Percentiles rank a stretch among this genome's conserved stretches.
Conservation (phyloP, 805 yeast genomes). For the Candida suzukii region DNA sequence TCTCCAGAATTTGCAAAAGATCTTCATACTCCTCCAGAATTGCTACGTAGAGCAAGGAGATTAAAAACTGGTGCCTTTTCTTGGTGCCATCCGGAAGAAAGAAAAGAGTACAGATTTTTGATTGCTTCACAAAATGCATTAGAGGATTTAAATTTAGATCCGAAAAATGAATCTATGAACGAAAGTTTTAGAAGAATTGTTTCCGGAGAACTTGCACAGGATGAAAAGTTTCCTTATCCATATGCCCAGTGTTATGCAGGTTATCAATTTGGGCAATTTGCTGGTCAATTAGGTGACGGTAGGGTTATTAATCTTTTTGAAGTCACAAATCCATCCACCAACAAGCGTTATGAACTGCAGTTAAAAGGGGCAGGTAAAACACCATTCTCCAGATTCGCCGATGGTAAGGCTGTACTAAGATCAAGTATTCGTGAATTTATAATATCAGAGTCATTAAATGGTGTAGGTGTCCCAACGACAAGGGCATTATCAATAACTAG, state of each 20-base stretch:
- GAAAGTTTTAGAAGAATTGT: constrained; percentile 42
- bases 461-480: constrained; percentile 81
- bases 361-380: constrained; percentile 90
- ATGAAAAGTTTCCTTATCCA: constrained; percentile 45
- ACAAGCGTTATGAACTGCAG: constrained; percentile 57
- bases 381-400: constrained; percentile 91
- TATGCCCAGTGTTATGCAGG: constrained; percentile 94
- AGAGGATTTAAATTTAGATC: constrained; percentile 53
- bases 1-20: constrained; percentile 18
- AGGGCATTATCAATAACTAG: constrained; percentile 70
- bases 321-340: constrained; percentile 36
- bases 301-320: constrained; percentile 81
- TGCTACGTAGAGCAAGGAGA: constrained; percentile 45
- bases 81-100: constrained; percentile 59
- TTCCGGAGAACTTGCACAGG: constrained; percentile 43
- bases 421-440: constrained; percentile 86
- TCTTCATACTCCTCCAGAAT: constrained; percentile 20
- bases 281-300: constrained; percentile 97
- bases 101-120: constrained; percentile 47
- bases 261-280: constrained; percentile 92
- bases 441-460: constrained; percentile 72
- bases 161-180: constrained; percentile 18
- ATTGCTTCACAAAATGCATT: constrained; percentile 56
- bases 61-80: constrained; percentile 62
- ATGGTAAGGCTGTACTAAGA: constrained; percentile 88